A percentile compares a stretch with the other conserved stretches of the same genome.
These are phyloP conservation scores for Auricularia cornea DNA, from an alignment of 768 basidiomycete genomes.

Conservation along the genomic window DNA sequence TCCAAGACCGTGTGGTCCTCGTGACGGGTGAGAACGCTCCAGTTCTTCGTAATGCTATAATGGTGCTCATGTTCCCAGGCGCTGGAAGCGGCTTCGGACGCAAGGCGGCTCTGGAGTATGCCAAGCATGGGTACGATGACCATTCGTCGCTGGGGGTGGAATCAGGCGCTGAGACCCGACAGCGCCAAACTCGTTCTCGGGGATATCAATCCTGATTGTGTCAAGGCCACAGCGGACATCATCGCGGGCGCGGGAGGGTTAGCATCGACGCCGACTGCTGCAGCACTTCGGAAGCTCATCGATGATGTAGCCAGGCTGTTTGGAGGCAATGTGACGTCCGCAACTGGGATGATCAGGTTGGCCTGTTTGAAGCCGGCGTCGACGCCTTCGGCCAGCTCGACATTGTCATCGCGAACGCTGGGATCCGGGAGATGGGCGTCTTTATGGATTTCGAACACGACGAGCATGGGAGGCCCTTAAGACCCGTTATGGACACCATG, in stretches of 20 bases:
- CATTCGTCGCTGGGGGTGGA: neutral
- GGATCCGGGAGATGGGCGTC: constrained; percentile 23
- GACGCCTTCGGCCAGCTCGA: constrained; percentile 2
- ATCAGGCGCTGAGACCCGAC: neutral
- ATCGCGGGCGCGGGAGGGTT: neutral
- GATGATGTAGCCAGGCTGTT: neutral
- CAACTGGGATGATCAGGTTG: neutral
- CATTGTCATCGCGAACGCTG: constrained; percentile 30
- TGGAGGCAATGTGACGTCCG: neutral
- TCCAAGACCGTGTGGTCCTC: neutral
- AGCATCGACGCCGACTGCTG: neutral
- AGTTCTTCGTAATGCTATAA: neutral
- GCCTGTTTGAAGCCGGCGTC: neutral
- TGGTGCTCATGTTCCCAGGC: neutral
- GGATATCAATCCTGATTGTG: neutral
- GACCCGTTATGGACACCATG: constrained; percentile 36
- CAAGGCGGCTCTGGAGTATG: neutral
- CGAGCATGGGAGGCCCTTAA: constrained; percentile 32
- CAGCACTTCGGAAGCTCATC: neutral
- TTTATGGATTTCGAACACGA: constrained; percentile 8
- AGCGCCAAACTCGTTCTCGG: neutral
- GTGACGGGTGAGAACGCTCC: neutral
- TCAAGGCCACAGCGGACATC: neutral
- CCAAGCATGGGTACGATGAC: neutral
- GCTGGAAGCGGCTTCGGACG: neutral